A percentile compares a stretch with the other conserved stretches of the same genome.
These are phyloP conservation scores for Lachancea sp. DNA, from an alignment of 805 yeast species.

Conservation along the genomic window DNA sequence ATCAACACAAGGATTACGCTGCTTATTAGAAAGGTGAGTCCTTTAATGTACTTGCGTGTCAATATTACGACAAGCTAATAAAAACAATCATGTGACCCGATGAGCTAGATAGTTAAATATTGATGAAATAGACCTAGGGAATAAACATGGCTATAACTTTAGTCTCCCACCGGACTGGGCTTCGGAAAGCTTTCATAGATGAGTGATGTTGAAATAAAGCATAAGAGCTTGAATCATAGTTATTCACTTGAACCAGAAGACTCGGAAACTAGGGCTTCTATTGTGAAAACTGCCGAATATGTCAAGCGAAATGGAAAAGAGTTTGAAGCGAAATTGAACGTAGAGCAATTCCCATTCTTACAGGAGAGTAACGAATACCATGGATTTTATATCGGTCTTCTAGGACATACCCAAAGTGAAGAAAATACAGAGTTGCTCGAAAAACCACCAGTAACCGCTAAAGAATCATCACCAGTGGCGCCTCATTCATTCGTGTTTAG, in stretches of 20 bases:
- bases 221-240: too few relatives aligned
- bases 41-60: too few relatives aligned
- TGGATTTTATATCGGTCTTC: slow-evolving; percentile 45
- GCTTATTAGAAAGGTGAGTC: too few relatives aligned
- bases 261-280: slow-evolving; percentile 39
- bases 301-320: slow-evolving; percentile 60
- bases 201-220: too few relatives aligned
- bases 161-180: background rate
- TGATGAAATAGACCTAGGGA: too few relatives aligned
- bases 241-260: slow-evolving; percentile 48
- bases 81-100: too few relatives aligned
- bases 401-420: background rate
- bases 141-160: too few relatives aligned
- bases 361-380: slow-evolving; percentile 47
- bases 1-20: too few relatives aligned
- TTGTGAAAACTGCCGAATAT: slow-evolving; percentile 67
- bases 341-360: slow-evolving; percentile 60
- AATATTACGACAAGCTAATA: too few relatives aligned
- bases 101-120: too few relatives aligned
- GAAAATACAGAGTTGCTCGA: background rate
- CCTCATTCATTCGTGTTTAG: slow-evolving; percentile 17
- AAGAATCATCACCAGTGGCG: background rate
- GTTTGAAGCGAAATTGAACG: slow-evolving; percentile 58
- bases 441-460: background rate
- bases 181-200: background rate